Base-by-base conservation (phyloP, 306 rosid species). In the Sesbania bispinosa region DNA sequence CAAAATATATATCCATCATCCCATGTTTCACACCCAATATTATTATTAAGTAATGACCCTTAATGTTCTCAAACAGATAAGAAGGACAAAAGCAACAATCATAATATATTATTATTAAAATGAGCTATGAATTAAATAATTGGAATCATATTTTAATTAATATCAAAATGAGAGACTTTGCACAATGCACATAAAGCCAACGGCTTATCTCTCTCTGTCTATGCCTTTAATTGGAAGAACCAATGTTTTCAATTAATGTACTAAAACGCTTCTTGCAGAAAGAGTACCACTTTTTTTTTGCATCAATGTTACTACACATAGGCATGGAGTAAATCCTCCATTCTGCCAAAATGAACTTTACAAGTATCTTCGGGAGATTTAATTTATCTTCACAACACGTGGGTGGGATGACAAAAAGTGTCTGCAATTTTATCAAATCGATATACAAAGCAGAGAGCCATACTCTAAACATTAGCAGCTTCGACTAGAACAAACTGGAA, bases 141-240 rank as follows among this genome's bases (percentile, higher is more conserved):
- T 80, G 73, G 62, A 69, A 47, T 23, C 66, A 36, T 69, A 63
- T 48, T 75, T 47, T 63, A 69, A 10, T 48, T 15, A 7, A 46
- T n/a, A n/a, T n/a, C n/a, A 48, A 46, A 29, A 33, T 7, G 7
- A n/a, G 70, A 50, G 48, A 75, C 84, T 47, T 39, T 75, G 71
- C 69, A 80, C 64, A 6, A 75, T 64, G 78, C 75, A 81, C 67
- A 76, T 76, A 54, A 62, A 19, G 71, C 79, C 76, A 76, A 71
- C 6, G 4, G 1, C 10, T 15, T 42, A 0, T 41, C 53, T 39
- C 61, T 46, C 29, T 23, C n/a, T 36, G 11, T 20, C 32, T 29
- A 6, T 50, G 7, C 21, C 42, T 62, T 67, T 41, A n/a, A n/a
- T n/a, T n/a, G 26, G 53, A 69, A 69, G 32, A 32, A 47, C 57